Conservation (phyloP, 257 asterid species). For the Thymus mandschuricus region DNA sequence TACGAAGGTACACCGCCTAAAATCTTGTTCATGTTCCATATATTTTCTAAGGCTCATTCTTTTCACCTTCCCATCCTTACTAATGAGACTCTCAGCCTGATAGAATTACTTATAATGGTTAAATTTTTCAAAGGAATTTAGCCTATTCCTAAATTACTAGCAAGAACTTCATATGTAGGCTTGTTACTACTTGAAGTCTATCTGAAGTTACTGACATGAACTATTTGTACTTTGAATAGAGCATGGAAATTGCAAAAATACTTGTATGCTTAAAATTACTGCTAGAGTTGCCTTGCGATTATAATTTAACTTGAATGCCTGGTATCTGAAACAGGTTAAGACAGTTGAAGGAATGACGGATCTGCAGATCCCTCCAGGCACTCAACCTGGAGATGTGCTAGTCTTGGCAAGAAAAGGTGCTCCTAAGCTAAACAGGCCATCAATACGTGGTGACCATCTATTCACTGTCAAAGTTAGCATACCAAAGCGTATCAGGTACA, state of each 20-base stretch:
- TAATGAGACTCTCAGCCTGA: conserved; percentile 10
- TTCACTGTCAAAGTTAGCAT: conserved; percentile 86
- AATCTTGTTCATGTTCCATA: conserved; percentile 18
- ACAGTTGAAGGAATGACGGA: conserved; percentile 94
- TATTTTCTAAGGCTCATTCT: conserved; percentile 16
- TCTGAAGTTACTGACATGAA: background rate
- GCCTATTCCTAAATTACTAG: background rate
- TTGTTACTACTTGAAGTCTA: conserved; percentile 4
- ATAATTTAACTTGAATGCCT: conserved; percentile 18
- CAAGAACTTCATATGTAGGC: conserved; percentile 21
- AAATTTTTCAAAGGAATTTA: background rate
- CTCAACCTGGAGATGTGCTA: conserved; percentile 98
- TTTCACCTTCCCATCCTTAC: conserved; percentile 10
- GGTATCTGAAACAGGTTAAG: conserved; percentile 63
- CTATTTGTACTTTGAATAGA: background rate
- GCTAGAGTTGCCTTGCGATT: conserved; percentile 12
- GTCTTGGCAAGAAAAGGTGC: conserved; percentile 98
- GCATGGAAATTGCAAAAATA: conserved; percentile 2
- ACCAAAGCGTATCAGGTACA: conserved; percentile 87
- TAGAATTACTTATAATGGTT: background rate
- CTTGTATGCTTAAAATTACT: conserved; percentile 25
- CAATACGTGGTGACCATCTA: conserved; percentile 97
- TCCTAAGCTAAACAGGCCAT: conserved; percentile 89
- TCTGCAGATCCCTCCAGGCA: conserved; percentile 94
- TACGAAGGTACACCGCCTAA: conserved; percentile 55